Percentiles rank a stretch among this genome's conserved stretches.
phyloP scores from a whole-genome alignment of 306 rosid genomes.

The Inga leiocalycina region DNA sequence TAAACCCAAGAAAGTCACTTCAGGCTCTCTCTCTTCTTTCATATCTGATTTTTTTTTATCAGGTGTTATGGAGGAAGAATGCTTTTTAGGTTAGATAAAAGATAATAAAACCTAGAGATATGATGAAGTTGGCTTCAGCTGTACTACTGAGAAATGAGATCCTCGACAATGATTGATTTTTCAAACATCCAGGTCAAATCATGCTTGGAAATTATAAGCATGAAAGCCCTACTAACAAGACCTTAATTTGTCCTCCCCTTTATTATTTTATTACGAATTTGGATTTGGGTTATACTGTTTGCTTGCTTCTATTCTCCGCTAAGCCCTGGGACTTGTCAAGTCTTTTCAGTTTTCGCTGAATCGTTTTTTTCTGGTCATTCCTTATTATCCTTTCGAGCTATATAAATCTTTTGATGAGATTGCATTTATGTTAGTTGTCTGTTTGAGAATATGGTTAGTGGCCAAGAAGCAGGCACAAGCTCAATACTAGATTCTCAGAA shows the following conservation, averaged over 20 bases:
- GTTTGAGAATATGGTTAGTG: not conserved
- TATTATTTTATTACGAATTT: not conserved
- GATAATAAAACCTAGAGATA: constrained; percentile 34
- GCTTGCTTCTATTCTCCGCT: constrained; percentile 12
- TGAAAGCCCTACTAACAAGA: constrained; percentile 8
- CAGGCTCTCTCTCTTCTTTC: not conserved
- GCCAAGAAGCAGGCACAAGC: not conserved
- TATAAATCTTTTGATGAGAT: not conserved
- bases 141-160: not conserved
- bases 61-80: not conserved
- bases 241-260: not conserved
- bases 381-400: not conserved
- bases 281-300: not conserved
- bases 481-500: not conserved
- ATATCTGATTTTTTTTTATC: not conserved
- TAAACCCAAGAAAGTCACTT: not conserved
- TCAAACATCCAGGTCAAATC: constrained; percentile 35
- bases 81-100: not conserved
- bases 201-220: not conserved
- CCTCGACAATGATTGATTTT: constrained; percentile 21
- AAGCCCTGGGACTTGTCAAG: not conserved
- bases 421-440: not conserved
- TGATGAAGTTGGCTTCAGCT: constrained; percentile 24
- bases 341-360: not conserved
- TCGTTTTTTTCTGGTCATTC: not conserved